These are phyloP conservation scores for Phytopythium aichiense DNA, from an alignment of 352 stramenopile genomes.

Conservation along the genomic window DNA sequence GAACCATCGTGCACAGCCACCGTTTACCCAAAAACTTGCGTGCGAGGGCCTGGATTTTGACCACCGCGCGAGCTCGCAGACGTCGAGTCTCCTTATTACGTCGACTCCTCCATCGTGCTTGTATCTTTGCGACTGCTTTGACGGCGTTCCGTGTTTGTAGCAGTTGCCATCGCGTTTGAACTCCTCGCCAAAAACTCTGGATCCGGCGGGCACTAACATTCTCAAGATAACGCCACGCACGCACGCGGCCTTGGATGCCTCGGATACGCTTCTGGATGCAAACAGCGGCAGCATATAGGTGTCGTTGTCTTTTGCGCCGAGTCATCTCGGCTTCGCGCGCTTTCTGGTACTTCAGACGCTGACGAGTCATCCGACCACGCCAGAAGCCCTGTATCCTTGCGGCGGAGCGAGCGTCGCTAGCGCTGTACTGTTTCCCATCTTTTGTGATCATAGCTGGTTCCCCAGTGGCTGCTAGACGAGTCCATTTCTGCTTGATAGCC, in stretches of 20 bases:
- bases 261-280: constrained; percentile 61
- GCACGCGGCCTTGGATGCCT: constrained; percentile 36
- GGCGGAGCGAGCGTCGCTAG: constrained; percentile 23
- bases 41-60: constrained; percentile 34
- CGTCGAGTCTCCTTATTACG: constrained; percentile 24
- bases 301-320: constrained; percentile 16
- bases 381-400: constrained; percentile 48
- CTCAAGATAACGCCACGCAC: constrained; percentile 39
- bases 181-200: constrained; percentile 52
- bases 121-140: constrained; percentile 44
- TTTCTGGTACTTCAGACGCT: constrained; percentile 37
- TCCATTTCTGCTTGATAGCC: constrained; percentile 24
- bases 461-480: constrained; percentile 8
- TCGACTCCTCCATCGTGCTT: constrained; percentile 36
- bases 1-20: constrained; percentile 35
- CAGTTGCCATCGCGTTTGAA: constrained; percentile 38
- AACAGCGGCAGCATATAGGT: constrained; percentile 31
- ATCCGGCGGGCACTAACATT: constrained; percentile 35
- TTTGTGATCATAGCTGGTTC: constrained; percentile 4
- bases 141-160: constrained; percentile 36
- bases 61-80: constrained; percentile 16
- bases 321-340: constrained; percentile 24
- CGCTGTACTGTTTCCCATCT: constrained; percentile 3
- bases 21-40: constrained; percentile 32
- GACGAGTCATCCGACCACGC: constrained; percentile 34